These are phyloP conservation scores for Cladosporium colombiae DNA, from an alignment of 2,329 filamentous ascomycete genomes.

Conservation along the genomic window DNA sequence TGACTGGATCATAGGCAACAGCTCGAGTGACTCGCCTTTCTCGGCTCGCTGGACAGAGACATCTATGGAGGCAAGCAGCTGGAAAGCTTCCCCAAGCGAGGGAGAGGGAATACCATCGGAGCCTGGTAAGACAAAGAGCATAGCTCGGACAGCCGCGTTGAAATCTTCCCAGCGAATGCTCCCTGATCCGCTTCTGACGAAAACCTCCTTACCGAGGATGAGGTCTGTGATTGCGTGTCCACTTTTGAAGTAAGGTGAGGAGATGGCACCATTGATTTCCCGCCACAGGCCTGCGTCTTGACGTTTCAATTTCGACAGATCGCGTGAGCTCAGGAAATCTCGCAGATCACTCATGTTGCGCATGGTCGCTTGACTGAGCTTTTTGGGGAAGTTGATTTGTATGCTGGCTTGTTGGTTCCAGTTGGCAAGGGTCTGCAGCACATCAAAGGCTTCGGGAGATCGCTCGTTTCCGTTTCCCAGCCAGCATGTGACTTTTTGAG, in stretches of 20 bases:
- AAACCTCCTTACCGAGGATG: conserved; percentile 12
- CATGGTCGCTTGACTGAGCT: neutral
- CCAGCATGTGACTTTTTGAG: neutral
- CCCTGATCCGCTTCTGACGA: conserved; percentile 1
- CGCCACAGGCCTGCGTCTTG: neutral
- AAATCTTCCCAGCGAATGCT: conserved; percentile 4
- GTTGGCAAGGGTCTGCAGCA: conserved; percentile 17
- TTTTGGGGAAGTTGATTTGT: neutral
- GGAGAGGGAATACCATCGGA: neutral
- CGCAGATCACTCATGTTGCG: conserved; percentile 14
- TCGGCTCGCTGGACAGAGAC: conserved; percentile 6
- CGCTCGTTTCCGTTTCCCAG: neutral
- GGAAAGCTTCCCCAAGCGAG: neutral
- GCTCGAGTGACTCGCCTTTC: conserved; percentile 1
- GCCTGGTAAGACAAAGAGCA: neutral
- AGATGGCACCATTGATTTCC: neutral
- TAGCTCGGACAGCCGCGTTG: neutral
- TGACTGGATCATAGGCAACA: conserved; percentile 16
- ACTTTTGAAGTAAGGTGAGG: conserved; percentile 15
- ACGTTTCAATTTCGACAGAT: neutral
- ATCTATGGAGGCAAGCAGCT: conserved; percentile 4
- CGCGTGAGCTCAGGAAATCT: neutral
- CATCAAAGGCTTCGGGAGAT: neutral
- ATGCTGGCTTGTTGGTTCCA: conserved; percentile 10
- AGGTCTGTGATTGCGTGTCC: conserved; percentile 14